Evolutionary conservation across 345 rosid genomes (phyloP).

Genomic region (Eucalyptus urophylla): DNA sequence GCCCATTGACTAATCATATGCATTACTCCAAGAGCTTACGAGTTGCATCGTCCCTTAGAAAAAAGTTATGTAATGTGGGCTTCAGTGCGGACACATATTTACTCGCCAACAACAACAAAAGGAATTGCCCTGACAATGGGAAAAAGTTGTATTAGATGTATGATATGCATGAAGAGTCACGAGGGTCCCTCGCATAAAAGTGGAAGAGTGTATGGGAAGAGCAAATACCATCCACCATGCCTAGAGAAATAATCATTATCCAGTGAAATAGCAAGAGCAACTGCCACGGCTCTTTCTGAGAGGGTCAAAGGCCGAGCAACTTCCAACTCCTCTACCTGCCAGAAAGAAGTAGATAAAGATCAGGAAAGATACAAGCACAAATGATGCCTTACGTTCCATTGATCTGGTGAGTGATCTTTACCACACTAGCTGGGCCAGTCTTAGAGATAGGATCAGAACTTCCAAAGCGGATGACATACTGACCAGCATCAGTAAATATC

Average conservation of each 20-base stretch:
- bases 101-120: slow-evolving; percentile 39
- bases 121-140: slow-evolving; percentile 46
- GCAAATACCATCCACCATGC: slow-evolving; percentile 76
- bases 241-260: slow-evolving; percentile 95
- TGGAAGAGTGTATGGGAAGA: neutral
- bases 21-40: neutral
- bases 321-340: slow-evolving; percentile 73
- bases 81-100: neutral
- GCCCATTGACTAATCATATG: neutral
- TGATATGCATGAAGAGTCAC: neutral
- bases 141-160: neutral
- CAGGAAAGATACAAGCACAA: neutral
- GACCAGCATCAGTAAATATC: slow-evolving; percentile 98
- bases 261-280: slow-evolving; percentile 87
- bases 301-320: slow-evolving; percentile 55
- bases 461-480: slow-evolving; percentile 89
- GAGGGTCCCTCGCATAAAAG: neutral
- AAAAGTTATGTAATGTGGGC: neutral
- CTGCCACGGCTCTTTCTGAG: slow-evolving; percentile 73
- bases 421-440: slow-evolving; percentile 44
- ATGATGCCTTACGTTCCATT: neutral
- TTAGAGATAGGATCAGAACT: slow-evolving; percentile 46
- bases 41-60: neutral
- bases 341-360: neutral
- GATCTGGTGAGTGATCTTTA: slow-evolving; percentile 2